Percentiles rank a stretch among this genome's conserved stretches.
Conservation (phyloP, 495 filamentous ascomycete genomes). For the Lasiosphaeria miniovina region DNA sequence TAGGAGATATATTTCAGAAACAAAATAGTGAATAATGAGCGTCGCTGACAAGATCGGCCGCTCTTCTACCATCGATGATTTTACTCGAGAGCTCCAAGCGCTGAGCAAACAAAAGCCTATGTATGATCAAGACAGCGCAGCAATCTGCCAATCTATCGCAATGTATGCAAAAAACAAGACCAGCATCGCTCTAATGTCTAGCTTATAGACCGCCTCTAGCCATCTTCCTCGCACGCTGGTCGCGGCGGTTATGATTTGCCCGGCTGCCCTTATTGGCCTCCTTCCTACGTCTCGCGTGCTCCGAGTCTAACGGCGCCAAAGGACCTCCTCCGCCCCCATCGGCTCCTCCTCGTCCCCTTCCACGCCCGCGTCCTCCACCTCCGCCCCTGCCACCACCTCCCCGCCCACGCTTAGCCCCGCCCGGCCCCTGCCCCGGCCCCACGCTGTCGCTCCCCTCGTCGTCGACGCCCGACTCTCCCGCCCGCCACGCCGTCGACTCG, state of each 20-base stretch:
- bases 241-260: slow-evolving; percentile 64
- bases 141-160: not conserved
- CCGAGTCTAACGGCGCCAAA: slow-evolving; percentile 54
- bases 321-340: slow-evolving; percentile 50
- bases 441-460: slow-evolving; percentile 38
- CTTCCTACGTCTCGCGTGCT: slow-evolving; percentile 53
- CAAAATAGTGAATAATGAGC: no score
- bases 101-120: no score
- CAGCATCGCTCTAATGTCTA: not conserved
- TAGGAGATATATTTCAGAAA: no score
- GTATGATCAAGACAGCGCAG: not conserved
- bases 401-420: slow-evolving; percentile 33
- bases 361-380: slow-evolving; percentile 37
- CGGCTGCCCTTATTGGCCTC: slow-evolving; percentile 61
- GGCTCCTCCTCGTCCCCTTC: slow-evolving; percentile 49
- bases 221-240: slow-evolving; percentile 77
- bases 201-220: slow-evolving; percentile 54
- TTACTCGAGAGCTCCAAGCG: no score
- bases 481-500: slow-evolving; percentile 60
- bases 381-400: slow-evolving; percentile 41
- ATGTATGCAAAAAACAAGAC: not conserved
- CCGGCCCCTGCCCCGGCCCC: slow-evolving; percentile 14
- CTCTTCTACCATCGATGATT: no score
- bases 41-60: no score
- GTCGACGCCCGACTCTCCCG: slow-evolving; percentile 38